phyloP scores from a whole-genome alignment of 352 stramenopile genomes.

The Globisporangium iwayamae region DNA sequence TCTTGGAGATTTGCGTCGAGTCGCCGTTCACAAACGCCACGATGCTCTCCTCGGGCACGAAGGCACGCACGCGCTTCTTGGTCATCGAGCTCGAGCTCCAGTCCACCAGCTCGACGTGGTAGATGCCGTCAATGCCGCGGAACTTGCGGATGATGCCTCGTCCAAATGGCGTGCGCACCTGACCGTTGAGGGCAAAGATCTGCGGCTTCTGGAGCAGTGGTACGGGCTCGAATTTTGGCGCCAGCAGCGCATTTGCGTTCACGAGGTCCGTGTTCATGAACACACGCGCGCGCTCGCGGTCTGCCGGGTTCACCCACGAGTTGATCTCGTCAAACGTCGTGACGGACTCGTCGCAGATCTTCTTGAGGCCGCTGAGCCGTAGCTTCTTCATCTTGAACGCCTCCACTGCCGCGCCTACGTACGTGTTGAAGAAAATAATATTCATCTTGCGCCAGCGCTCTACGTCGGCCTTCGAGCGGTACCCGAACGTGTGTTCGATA shows the following conservation, averaged over 20 bases:
- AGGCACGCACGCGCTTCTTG: constrained; percentile 50
- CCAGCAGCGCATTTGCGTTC: constrained; percentile 63
- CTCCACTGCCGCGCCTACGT: constrained; percentile 80
- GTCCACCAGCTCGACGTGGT: constrained; percentile 73
- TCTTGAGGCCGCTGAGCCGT: constrained; percentile 56
- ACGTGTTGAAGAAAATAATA: constrained; percentile 92
- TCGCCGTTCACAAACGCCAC: constrained; percentile 35
- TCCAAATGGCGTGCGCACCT: constrained; percentile 65
- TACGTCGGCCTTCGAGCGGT: constrained; percentile 66
- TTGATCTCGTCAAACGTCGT: constrained; percentile 55
- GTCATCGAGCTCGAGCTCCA: constrained; percentile 28
- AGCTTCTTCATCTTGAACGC: constrained; percentile 73
- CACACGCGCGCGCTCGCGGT: constrained; percentile 51
- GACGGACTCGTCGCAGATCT: constrained; percentile 56
- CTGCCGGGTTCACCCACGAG: constrained; percentile 51
- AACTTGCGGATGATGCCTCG: constrained; percentile 70
- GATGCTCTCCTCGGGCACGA: constrained; percentile 56
- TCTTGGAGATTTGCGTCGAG: constrained; percentile 32
- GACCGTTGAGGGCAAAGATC: constrained; percentile 45
- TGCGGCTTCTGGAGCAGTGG: constrained; percentile 57
- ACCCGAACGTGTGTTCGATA: constrained; percentile 82
- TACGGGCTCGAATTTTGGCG: constrained; percentile 23
- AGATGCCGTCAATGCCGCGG: constrained; percentile 71
- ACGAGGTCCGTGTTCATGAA: constrained; percentile 66
- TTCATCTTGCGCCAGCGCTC: constrained; percentile 82